Evolutionary conservation across 1,139 yeast species (phyloP).

Genomic region (Debaryomyces robertsiae): DNA sequence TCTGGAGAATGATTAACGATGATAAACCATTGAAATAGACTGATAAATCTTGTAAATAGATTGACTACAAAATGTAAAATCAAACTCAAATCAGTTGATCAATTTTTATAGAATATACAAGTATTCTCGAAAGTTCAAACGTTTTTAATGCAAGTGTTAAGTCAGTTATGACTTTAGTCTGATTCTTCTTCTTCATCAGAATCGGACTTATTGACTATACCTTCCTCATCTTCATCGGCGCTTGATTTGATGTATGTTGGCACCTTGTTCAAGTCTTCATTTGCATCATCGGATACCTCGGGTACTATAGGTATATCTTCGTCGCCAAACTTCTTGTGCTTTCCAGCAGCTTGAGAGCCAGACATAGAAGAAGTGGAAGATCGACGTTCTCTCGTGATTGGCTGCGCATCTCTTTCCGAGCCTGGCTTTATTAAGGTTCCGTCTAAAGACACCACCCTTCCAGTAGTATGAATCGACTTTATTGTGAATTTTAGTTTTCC

Average conservation of each 20-base stretch:
- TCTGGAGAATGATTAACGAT: constrained; percentile 76
- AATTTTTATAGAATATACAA: constrained; percentile 9
- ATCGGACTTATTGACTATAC: constrained; percentile 34
- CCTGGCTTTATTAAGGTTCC: constrained; percentile 76
- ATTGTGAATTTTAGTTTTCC: constrained; percentile 80
- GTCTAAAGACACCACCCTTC: constrained; percentile 80
- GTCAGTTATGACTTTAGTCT: background rate
- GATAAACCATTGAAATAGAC: constrained; percentile 39
- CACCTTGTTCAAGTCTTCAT: constrained; percentile 25
- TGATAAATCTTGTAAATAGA: constrained; percentile 10
- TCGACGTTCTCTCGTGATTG: constrained; percentile 43
- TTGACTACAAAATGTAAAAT: constrained; percentile 1
- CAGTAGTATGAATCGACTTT: constrained; percentile 72
- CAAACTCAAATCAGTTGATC: background rate
- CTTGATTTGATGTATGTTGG: constrained; percentile 23
- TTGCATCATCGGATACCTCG: constrained; percentile 29
- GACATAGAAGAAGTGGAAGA: constrained; percentile 19
- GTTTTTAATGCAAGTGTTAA: constrained; percentile 5
- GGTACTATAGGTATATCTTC: constrained; percentile 24
- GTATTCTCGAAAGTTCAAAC: constrained; percentile 2
- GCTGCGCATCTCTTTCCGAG: constrained; percentile 57
- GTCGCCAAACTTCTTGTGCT: constrained; percentile 51
- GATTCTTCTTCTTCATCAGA: constrained; percentile 27
- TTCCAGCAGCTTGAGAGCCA: constrained; percentile 17
- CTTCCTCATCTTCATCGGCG: constrained; percentile 26